Evolutionary conservation across 768 basidiomycete genomes (phyloP), one percentile per base, ranked within the genome.

Genomic region (Mycena crocata): DNA sequence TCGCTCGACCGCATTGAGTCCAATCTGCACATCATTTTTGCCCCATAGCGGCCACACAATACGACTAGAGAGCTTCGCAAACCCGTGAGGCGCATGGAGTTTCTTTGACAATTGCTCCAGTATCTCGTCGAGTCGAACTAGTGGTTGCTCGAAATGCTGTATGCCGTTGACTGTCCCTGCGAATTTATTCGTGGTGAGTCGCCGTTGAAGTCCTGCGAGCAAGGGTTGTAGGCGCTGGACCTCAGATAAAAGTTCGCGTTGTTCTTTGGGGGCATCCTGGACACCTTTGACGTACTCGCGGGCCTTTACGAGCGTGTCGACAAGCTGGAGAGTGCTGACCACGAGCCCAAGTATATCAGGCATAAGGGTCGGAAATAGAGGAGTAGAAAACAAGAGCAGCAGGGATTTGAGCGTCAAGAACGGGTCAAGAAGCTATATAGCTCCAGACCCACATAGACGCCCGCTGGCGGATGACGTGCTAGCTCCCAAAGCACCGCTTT

Each of bases 241-340:
- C 55, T 56, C 55, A 15, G 39, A n/a, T 17, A 56, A 21, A 21
- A 30, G 32, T n/a, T 14, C 21, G 39, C 21, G 17, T 32, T 56
- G 55, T 15, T 56, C 55, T 31, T 44, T 30, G 6, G 55, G 40
- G 1, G 55, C 55, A 31, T 56, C 39, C 2, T 13, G 17, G 19
- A 56, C 8, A 23, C 19, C 55, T 10, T 30, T 26, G 4, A 56
- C 26, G 30, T 30, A 44, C 26, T 42, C 28, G 2, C 55, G 23
- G 32, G 55, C 39, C 30, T 21, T 56, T 21, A 40, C 40, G 17
- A 56, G 23, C 37, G 40, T 56, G 26, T 56, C 55, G 40, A 56
- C 15, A 21, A 56, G 39, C 55, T 56, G 55, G 21, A 56, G 55
- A 34, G 31, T 42, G 37, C 55, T 42, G 55, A 17, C 55, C n/a